A percentile compares a stretch with the other conserved stretches of the same genome.
These are phyloP conservation scores for Polyplosphaeria fusca DNA, from an alignment of 495 filamentous ascomycete species.

Conservation along the genomic window DNA sequence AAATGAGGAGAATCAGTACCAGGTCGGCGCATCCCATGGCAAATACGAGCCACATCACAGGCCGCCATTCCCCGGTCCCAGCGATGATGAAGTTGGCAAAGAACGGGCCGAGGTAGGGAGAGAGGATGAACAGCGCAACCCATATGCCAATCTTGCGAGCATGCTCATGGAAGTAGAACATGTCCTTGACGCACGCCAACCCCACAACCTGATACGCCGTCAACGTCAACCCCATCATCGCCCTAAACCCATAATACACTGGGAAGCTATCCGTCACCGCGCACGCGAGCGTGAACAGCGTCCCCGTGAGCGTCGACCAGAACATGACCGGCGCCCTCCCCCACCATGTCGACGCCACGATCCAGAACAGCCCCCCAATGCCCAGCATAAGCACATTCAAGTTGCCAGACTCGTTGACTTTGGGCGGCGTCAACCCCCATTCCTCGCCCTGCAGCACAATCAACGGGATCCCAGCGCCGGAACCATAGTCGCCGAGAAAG, in stretches of 20 bases:
- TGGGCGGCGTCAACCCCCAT: conserved; percentile 25
- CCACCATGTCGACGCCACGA: conserved; percentile 56
- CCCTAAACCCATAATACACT: conserved; percentile 39
- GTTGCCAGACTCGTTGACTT: conserved; percentile 30
- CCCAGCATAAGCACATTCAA: conserved; percentile 41
- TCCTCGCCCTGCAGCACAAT: conserved; percentile 51
- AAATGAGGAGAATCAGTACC: conserved; percentile 49
- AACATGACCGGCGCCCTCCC: conserved; percentile 61
- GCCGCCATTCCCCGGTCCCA: conserved; percentile 21
- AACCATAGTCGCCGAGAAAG: conserved; percentile 58
- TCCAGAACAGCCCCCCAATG: conserved; percentile 57
- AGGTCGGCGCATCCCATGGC: conserved; percentile 42
- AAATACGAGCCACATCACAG: conserved; percentile 32
- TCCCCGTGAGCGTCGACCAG: conserved; percentile 53
- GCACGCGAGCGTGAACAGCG: conserved; percentile 55
- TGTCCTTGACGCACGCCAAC: conserved; percentile 62
- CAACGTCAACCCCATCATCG: conserved; percentile 31
- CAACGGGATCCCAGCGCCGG: conserved; percentile 53
- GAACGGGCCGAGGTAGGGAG: conserved; percentile 60
- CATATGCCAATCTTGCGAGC: conserved; percentile 63
- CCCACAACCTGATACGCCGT: conserved; percentile 56
- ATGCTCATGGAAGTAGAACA: conserved; percentile 65
- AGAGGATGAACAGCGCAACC: conserved; percentile 52
- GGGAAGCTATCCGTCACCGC: conserved; percentile 58
- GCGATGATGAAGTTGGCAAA: conserved; percentile 57